Base-by-base conservation (phyloP, 2,329 filamentous ascomycete species). In the Colletotrichum sp. region DNA sequence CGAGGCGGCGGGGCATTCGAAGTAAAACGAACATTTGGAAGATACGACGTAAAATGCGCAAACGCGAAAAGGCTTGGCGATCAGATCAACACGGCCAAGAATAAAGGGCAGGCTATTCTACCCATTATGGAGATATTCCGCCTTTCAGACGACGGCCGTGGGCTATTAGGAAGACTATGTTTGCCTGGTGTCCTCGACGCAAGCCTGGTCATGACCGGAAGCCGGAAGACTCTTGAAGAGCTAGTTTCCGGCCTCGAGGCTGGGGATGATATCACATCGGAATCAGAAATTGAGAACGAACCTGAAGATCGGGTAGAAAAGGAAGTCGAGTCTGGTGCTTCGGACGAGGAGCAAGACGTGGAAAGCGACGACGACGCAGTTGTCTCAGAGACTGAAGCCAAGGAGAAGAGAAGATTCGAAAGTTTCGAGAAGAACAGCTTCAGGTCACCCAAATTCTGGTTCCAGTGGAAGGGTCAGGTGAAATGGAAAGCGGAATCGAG, bases 361-460 rank as follows among this genome's bases (percentile, higher is more conserved):
- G 57, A 70, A 24, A 34, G 12, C 16, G 24, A 10, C 9, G 36
- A 21, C 26, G 1, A 44, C 10, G 24, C 6, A 28, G 1, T n/a
- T 13, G 28, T 13, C 16, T 16, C 13, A 1, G 21, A 59, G 16
- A 6, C 15, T 16, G 57, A 63, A 18, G 0, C 12, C 16, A 70
- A n/a, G 6, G 69, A 76, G 13, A 34, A n/a, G 9, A n/a, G 6
- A 6, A 34, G 70, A 18, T 74, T 76, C 21, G 24, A 49, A 2
- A 69, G 24, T 6, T 76, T 76, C 6, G 74, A 76, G 30, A 76
- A 76, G 59, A 76, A 74, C 28, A 76, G 74, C 36, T 76, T 76
- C 8, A 59, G 74, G 1, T 76, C 74, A 2, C 74, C 74, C 10
- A 76, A 74, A 21, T 74, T 76, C 16, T 76, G 74, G 74, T 74